Conservation (phyloP, 2,329 filamentous ascomycete species). For the Onygenales sp. region DNA sequence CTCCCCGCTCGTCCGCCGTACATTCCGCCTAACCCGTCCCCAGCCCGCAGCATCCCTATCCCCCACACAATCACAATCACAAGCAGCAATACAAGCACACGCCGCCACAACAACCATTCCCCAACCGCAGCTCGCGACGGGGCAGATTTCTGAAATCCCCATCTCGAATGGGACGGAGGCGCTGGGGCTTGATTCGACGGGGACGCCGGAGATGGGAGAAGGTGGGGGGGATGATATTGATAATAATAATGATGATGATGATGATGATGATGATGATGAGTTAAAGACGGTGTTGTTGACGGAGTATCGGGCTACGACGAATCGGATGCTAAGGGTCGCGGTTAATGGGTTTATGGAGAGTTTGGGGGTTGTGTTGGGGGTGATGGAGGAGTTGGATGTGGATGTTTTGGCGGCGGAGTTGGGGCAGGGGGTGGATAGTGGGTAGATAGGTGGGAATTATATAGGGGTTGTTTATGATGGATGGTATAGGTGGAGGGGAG, state of each 20-base stretch:
- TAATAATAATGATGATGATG: constrained; percentile 2
- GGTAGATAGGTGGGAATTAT: not conserved
- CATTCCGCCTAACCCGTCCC: constrained; percentile 48
- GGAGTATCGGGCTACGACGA: constrained; percentile 79
- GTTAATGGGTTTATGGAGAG: constrained; percentile 97
- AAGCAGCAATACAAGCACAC: not conserved
- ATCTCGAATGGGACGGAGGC: not conserved
- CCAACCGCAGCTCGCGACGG: not conserved
- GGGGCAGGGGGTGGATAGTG: not conserved
- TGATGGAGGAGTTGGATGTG: constrained; percentile 83
- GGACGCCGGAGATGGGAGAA: not conserved
- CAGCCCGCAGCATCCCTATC: constrained; percentile 5
- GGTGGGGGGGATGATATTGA: not conserved
- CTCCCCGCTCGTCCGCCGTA: constrained; percentile 69
- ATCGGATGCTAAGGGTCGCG: constrained; percentile 90
- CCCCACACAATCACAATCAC: constrained; percentile 6
- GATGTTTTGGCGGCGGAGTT: constrained; percentile 53
- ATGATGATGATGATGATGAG: constrained; percentile 24
- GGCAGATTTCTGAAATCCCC: not conserved
- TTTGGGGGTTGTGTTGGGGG: constrained; percentile 69
- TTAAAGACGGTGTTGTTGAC: constrained; percentile 54
- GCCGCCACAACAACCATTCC: not conserved
- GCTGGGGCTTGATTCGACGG: not conserved
- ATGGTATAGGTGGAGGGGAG: too few relatives aligned
- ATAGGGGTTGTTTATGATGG: too few relatives aligned